A percentile compares a stretch with the other conserved stretches of the same genome.
Conservation (phyloP, 2,329 filamentous ascomycete species). For the Xylariaceae sp. region DNA sequence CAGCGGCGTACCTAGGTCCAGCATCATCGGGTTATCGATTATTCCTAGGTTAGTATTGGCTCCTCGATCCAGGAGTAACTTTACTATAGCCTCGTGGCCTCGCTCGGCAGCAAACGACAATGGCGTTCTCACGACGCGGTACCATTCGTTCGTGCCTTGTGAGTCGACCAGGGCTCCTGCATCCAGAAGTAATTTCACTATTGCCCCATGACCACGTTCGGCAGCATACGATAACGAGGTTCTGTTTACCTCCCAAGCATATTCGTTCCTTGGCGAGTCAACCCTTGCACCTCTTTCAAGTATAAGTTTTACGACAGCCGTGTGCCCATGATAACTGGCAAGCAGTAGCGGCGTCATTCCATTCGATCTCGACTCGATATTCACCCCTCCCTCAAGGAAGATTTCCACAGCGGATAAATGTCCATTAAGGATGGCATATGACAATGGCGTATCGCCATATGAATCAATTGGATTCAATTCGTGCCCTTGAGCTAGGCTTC, state of each 20-base stretch:
- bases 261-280: background rate
- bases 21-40: no score
- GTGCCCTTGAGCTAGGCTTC: background rate
- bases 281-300: background rate
- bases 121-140: background rate
- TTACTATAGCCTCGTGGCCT: background rate
- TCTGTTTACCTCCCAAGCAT: background rate
- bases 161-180: background rate
- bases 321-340: background rate
- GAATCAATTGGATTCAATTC: background rate
- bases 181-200: background rate
- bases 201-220: background rate
- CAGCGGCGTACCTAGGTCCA: no score
- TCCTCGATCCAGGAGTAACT: background rate
- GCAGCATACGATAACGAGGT: background rate
- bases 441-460: background rate
- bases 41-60: no score
- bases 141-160: background rate
- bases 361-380: background rate
- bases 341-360: background rate
- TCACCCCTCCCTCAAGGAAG: background rate
- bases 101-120: background rate
- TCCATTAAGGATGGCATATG: background rate
- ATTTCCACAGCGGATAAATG: background rate
- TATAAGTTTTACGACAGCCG: background rate